These are phyloP conservation scores for Mycosphaerella arachidis DNA, from an alignment of 2,329 filamentous ascomycete species.

Conservation along the genomic window DNA sequence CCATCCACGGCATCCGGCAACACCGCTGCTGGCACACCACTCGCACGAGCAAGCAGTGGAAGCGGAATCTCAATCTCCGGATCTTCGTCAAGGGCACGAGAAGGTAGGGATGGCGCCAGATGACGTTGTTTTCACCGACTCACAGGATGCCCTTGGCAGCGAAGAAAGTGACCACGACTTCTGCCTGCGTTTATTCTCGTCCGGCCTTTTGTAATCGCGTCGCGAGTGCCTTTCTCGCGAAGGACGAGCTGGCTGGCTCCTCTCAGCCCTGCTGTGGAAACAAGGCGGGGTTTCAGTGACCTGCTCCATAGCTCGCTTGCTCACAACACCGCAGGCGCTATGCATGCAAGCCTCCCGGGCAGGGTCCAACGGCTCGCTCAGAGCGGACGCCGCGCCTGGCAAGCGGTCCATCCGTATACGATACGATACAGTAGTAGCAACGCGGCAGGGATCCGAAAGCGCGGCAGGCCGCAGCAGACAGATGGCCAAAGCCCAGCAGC, in stretches of 20 bases:
- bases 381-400: not conserved
- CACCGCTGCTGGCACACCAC: not conserved
- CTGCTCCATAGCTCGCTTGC: conserved; percentile 1
- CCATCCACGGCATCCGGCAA: not conserved
- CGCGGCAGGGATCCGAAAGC: conserved; percentile 7
- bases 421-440: conserved; percentile 9
- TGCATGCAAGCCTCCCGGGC: conserved; percentile 8
- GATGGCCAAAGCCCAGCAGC: conserved; percentile 12
- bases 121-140: conserved; percentile 8
- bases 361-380: conserved; percentile 7
- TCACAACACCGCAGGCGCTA: not conserved
- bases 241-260: too few species aligned
- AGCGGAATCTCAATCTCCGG: conserved; percentile 3
- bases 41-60: not conserved
- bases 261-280: conserved; percentile 8
- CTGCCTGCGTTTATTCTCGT: conserved; percentile 6
- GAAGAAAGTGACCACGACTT: conserved; percentile 3
- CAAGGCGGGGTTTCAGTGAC: conserved; percentile 2
- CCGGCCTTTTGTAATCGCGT: conserved; percentile 6
- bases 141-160: not conserved
- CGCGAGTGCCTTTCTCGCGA: conserved; percentile 1
- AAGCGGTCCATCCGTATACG: conserved; percentile 2
- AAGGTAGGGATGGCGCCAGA: not conserved
- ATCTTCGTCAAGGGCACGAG: not conserved
- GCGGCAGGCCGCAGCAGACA: conserved; percentile 12